phyloP scores from a whole-genome alignment of 805 yeast genomes.

The Cyberlindnera petersonii region DNA sequence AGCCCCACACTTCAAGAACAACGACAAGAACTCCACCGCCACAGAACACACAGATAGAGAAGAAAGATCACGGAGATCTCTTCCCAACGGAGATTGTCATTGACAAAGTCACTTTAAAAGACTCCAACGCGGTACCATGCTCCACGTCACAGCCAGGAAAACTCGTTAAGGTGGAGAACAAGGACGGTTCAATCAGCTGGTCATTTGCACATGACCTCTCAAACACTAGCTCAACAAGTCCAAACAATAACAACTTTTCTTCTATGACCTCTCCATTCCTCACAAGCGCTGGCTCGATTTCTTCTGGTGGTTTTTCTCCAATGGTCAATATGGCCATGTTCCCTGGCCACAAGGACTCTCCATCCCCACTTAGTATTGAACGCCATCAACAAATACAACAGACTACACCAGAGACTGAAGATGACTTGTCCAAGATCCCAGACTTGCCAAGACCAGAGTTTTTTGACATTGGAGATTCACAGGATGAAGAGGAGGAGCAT shows the following conservation, averaged over 20 bases:
- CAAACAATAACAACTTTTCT: conserved; percentile 9
- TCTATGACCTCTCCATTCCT: conserved; percentile 21
- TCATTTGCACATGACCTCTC: conserved; percentile 32
- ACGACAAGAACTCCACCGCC: neutral
- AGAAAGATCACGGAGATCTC: no score
- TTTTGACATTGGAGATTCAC: conserved; percentile 26
- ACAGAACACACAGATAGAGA: neutral
- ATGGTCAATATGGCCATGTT: conserved; percentile 9
- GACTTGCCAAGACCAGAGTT: conserved; percentile 30
- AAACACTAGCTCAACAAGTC: no score
- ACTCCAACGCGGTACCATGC: conserved; percentile 32
- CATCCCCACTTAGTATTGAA: conserved; percentile 18
- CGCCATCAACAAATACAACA: neutral
- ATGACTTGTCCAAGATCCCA: conserved; percentile 19
- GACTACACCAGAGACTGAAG: conserved; percentile 17
- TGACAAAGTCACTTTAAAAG: conserved; percentile 11
- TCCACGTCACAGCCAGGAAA: conserved; percentile 48
- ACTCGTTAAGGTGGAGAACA: conserved; percentile 48
- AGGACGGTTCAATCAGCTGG: conserved; percentile 56
- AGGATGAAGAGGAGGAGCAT: neutral
- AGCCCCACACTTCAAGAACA: neutral
- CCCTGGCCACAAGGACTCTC: conserved; percentile 15
- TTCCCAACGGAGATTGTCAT: conserved; percentile 23
- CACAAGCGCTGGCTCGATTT: conserved; percentile 20
- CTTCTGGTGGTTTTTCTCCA: conserved; percentile 19